Evolutionary conservation across 345 rosid genomes (phyloP), one percentile per base, ranked within the genome.

Genomic region (Toxicodendron radicans): DNA sequence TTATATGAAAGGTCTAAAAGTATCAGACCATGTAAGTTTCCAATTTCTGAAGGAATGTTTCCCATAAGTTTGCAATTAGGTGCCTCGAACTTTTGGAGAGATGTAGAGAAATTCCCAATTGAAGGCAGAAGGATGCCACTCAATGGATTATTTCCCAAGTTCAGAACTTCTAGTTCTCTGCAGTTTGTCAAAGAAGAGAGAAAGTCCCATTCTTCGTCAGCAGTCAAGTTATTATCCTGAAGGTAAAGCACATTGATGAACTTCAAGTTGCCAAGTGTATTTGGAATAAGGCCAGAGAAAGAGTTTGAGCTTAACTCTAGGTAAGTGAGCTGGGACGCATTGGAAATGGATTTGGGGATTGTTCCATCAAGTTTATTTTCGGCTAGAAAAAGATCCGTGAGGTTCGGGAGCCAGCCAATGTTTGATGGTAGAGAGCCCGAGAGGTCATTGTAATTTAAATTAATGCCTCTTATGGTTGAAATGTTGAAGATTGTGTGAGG

Each of bases 291-390:
- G n/a, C 68, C 60, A 0, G 16, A 62, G 16, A 62, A 72, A 10
- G 20, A 62, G 8, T 51, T 72, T 5, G 4, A 1, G 0, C 7
- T 0, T 14, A 64, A 32, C 0, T 7, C 32, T 1, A 65, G 65
- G 7, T 8, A 0, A 35, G 10, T 38, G 2, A 41, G 54, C 1
- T 63, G 11, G 10, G 70, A 73, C 20, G 27, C 41, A 64, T 73
- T 73, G 10, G 62, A 63, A 13, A 73, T 35, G 30, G 69, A 73
- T 10, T 23, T 5, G 9, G 72, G 77, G 21, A 74, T 74, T 3
- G 4, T 23, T 65, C 77, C 72, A 13, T 20, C 57, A 9, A 74
- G 58, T n/a, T 43, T 43, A 46, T 60, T 30, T 33, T 30, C 13
- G 3, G 14, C 13, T 14, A 76, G 24, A 23, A 17, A 24, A 53